These are phyloP conservation scores for Spongispora temasekensis DNA, from an alignment of 1,284 basidiomycete species.

Conservation along the genomic window DNA sequence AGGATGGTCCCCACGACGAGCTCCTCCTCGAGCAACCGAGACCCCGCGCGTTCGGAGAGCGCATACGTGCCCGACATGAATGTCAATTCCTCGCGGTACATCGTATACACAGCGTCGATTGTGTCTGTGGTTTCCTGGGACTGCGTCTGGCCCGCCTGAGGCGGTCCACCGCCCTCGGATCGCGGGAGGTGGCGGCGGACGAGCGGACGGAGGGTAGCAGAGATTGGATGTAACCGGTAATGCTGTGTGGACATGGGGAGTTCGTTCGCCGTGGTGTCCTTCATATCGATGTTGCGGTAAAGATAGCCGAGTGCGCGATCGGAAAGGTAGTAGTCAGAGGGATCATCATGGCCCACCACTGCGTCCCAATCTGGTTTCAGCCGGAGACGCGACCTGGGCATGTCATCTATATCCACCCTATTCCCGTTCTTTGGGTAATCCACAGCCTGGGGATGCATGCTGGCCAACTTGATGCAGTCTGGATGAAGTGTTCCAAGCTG, in stretches of 20 bases:
- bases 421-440: constrained; percentile 76
- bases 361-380: constrained; percentile 80
- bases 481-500: constrained; percentile 70
- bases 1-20: constrained; percentile 73
- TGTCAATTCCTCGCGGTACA: constrained; percentile 62
- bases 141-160: too few relatives aligned
- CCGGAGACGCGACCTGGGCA: constrained; percentile 53
- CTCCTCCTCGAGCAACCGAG: constrained; percentile 67
- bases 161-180: too few relatives aligned
- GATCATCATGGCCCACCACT: constrained; percentile 60
- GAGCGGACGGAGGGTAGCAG: constrained; percentile 40
- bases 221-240: constrained; percentile 55
- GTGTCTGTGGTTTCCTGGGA: constrained; percentile 33
- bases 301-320: constrained; percentile 66
- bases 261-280: constrained; percentile 37
- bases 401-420: constrained; percentile 55
- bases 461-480: constrained; percentile 63
- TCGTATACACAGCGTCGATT: constrained; percentile 45
- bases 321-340: constrained; percentile 71
- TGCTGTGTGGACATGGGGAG: constrained; percentile 27
- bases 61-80: constrained; percentile 74
- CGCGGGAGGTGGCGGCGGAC: constrained; percentile 42
- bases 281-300: constrained; percentile 60
- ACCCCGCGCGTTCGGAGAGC: constrained; percentile 56
- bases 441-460: constrained; percentile 67